Percentiles rank a stretch among this genome's conserved stretches.
These are phyloP conservation scores for Colletotrichum graminicola DNA, from an alignment of 2,329 filamentous ascomycete genomes.

Conservation along the genomic window DNA sequence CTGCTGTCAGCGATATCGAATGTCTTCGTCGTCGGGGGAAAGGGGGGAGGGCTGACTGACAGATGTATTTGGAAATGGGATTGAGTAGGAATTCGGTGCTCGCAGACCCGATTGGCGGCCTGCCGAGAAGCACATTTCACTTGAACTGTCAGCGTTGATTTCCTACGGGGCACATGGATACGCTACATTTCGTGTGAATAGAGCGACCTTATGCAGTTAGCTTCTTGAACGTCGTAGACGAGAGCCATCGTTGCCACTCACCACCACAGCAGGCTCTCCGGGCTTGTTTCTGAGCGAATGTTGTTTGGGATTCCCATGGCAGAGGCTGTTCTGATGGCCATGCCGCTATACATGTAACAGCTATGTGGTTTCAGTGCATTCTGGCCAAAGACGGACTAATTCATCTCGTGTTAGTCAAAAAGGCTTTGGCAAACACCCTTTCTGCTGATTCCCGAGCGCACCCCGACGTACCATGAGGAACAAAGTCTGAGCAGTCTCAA, in stretches of 20 bases:
- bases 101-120: conserved; percentile 32
- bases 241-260: background rate
- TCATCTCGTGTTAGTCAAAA: background rate
- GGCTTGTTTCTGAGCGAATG: conserved; percentile 33
- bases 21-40: background rate
- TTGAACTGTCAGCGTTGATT: conserved; percentile 1
- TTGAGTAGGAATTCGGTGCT: conserved; percentile 29
- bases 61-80: conserved; percentile 35
- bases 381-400: conserved; percentile 48
- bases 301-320: conserved; percentile 50
- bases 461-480: conserved; percentile 40
- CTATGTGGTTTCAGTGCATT: conserved; percentile 51
- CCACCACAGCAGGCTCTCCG: conserved; percentile 43
- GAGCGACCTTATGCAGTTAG: conserved; percentile 32
- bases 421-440: too few species aligned
- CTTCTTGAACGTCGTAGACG: background rate
- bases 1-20: background rate
- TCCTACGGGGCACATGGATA: rapidly evolving
- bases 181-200: conserved; percentile 43
- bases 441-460: background rate
- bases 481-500: conserved; percentile 41
- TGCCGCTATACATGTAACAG: conserved; percentile 52
- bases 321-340: conserved; percentile 50
- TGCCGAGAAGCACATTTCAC: conserved; percentile 40
- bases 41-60: background rate